Evolutionary conservation across 306 rosid species (phyloP).

Genomic region (Phaseolus lunatus): DNA sequence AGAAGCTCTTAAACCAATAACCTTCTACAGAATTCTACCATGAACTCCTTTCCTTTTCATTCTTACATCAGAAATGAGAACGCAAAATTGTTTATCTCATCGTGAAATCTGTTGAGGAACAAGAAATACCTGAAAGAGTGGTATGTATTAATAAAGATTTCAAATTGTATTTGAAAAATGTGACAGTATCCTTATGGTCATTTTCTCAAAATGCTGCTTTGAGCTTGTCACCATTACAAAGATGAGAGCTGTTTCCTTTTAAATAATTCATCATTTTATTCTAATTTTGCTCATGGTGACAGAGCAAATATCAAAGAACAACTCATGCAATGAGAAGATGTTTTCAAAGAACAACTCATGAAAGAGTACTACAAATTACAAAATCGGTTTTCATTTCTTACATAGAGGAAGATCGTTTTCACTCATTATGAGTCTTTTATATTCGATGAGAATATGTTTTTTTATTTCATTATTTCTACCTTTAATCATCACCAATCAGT

Average conservation of each 20-base stretch:
- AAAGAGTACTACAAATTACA: not conserved
- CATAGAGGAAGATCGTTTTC: slow-evolving; percentile 23
- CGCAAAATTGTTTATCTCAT: not conserved
- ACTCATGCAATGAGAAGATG: slow-evolving; percentile 15
- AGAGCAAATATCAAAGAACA: slow-evolving; percentile 1
- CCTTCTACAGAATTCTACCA: not conserved
- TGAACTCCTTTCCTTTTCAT: slow-evolving; percentile 19
- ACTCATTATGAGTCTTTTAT: slow-evolving; percentile 2
- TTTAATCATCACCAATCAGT: not conserved
- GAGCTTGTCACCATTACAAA: slow-evolving; percentile 6
- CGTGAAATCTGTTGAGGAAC: not conserved
- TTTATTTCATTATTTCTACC: not conserved
- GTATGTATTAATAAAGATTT: not conserved
- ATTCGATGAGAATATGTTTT: not conserved
- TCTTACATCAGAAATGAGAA: not conserved
- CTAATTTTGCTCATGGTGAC: not conserved
- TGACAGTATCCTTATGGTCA: not conserved
- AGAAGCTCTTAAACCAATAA: slow-evolving; percentile 2
- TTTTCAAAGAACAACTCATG: too few species aligned
- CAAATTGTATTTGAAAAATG: not conserved
- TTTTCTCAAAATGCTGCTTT: slow-evolving; percentile 31
- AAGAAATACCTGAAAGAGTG: not conserved
- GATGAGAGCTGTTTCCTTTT: slow-evolving; percentile 33
- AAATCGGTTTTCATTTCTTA: slow-evolving; percentile 5
- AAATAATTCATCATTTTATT: slow-evolving; percentile 14